These are phyloP conservation scores for Carallia brachiata DNA, from an alignment of 345 rosid genomes.

Conservation along the genomic window DNA sequence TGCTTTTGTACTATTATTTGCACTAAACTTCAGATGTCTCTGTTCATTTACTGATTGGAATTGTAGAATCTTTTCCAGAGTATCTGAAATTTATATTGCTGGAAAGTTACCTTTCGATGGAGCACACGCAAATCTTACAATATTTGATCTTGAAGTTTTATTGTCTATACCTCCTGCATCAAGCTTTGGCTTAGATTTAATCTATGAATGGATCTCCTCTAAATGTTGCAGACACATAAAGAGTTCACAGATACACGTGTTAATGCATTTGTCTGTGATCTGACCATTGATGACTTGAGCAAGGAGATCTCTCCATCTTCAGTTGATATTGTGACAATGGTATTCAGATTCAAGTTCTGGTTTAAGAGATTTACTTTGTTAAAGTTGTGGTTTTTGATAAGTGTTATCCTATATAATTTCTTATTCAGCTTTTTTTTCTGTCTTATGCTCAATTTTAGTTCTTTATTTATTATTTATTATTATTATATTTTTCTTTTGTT, in stretches of 20 bases:
- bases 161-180: neutral
- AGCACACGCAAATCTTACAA: neutral
- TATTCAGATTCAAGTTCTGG: conserved; percentile 32
- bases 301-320: conserved; percentile 71
- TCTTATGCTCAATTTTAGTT: conserved; percentile 16
- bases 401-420: neutral
- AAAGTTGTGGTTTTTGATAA: conserved; percentile 1
- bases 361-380: conserved; percentile 7
- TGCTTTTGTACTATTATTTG: neutral
- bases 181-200: conserved; percentile 1
- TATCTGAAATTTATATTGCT: neutral
- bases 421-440: neutral
- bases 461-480: neutral
- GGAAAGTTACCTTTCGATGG: neutral
- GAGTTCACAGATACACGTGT: conserved; percentile 62
- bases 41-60: neutral
- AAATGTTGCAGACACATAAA: conserved; percentile 63
- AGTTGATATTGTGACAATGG: conserved; percentile 88
- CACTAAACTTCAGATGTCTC: neutral
- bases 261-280: conserved; percentile 71
- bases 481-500: neutral
- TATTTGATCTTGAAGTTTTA: neutral
- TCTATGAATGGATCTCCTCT: conserved; percentile 11
- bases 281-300: conserved; percentile 70
- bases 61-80: neutral